A percentile compares a stretch with the other conserved stretches of the same genome.
phyloP scores from a whole-genome alignment of 2,329 filamentous ascomycete genomes.

The Tolypocladium album region DNA sequence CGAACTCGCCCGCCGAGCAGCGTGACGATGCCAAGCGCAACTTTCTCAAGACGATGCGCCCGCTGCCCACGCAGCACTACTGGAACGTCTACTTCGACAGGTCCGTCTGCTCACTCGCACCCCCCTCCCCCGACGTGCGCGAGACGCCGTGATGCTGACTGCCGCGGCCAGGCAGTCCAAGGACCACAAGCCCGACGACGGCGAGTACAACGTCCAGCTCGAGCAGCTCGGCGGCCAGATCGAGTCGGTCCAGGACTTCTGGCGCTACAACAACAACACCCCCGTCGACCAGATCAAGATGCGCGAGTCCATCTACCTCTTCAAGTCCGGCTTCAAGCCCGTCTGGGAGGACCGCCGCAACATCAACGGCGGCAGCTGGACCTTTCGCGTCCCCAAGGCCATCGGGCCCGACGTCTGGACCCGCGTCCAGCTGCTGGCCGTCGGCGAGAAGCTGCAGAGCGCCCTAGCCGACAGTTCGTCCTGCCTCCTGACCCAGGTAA shows the following conservation, averaged over 20 bases:
- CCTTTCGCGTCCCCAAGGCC: constrained; percentile 76
- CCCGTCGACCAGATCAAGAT: constrained; percentile 66
- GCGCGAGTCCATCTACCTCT: constrained; percentile 69
- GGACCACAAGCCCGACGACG: constrained; percentile 31
- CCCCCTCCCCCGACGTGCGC: not conserved
- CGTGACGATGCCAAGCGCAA: constrained; percentile 76
- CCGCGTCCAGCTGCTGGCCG: constrained; percentile 68
- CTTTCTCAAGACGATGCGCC: constrained; percentile 63
- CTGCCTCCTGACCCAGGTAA: too few species aligned
- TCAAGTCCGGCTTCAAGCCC: constrained; percentile 67
- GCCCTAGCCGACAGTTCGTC: constrained; percentile 58
- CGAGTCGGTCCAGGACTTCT: constrained; percentile 77
- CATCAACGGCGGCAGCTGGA: constrained; percentile 78
- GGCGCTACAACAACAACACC: constrained; percentile 73
- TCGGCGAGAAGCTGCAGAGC: constrained; percentile 70
- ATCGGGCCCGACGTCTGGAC: constrained; percentile 69
- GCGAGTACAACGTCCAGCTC: constrained; percentile 42
- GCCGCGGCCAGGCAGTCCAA: constrained; percentile 26
- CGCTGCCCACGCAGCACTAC: constrained; percentile 69
- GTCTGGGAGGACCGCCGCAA: constrained; percentile 85
- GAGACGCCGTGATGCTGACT: not conserved
- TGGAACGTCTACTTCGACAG: constrained; percentile 64
- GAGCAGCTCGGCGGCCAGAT: constrained; percentile 55
- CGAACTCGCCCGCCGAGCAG: constrained; percentile 59
- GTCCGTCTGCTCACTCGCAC: constrained; percentile 13